Evolutionary conservation across 2,329 filamentous ascomycete genomes (phyloP).

Genomic region (Cyanodermella asteris): DNA sequence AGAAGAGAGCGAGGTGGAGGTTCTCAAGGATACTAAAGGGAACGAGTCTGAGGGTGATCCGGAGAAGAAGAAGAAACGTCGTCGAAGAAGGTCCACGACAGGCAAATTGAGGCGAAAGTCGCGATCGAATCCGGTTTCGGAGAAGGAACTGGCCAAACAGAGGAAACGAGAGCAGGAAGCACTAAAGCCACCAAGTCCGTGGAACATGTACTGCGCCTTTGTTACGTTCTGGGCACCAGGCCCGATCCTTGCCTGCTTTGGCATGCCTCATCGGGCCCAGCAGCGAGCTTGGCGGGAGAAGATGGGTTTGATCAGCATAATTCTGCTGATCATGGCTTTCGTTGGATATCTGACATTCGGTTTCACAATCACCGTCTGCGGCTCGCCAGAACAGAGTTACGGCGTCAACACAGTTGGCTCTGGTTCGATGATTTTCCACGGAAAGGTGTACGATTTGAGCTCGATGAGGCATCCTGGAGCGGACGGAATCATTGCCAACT

Average conservation of each 20-base stretch:
- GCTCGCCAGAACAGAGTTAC: slow-evolving; percentile 46
- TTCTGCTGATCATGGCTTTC: slow-evolving; percentile 63
- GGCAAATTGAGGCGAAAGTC: slow-evolving; percentile 46
- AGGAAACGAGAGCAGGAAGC: slow-evolving; percentile 38
- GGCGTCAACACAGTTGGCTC: slow-evolving; percentile 58
- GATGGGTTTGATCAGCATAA: slow-evolving; percentile 89
- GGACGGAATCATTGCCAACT: slow-evolving; percentile 46
- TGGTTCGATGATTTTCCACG: slow-evolving; percentile 94
- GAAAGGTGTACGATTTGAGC: slow-evolving; percentile 66
- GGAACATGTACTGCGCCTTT: slow-evolving; percentile 87
- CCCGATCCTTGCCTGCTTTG: slow-evolving; percentile 64
- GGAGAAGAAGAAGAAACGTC: slow-evolving; percentile 19
- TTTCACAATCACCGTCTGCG: slow-evolving; percentile 77
- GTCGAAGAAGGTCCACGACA: too few relatives aligned
- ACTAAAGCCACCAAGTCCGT: slow-evolving; percentile 61
- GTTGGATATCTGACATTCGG: slow-evolving; percentile 95
- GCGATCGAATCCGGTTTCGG: slow-evolving; percentile 27
- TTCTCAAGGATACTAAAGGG: slow-evolving; percentile 33
- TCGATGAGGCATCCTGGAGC: slow-evolving; percentile 59
- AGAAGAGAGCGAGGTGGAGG: too few relatives aligned
- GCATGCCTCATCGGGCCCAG: slow-evolving; percentile 66
- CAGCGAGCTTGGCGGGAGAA: slow-evolving; percentile 93
- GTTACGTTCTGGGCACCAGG: slow-evolving; percentile 90
- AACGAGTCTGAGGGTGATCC: slow-evolving; percentile 35
- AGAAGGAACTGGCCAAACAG: slow-evolving; percentile 34